A percentile compares a stretch with the other conserved stretches of the same genome.
These are phyloP conservation scores for Moesziomyces globuligerus DNA, from an alignment of 1,284 basidiomycete species.

Conservation along the genomic window DNA sequence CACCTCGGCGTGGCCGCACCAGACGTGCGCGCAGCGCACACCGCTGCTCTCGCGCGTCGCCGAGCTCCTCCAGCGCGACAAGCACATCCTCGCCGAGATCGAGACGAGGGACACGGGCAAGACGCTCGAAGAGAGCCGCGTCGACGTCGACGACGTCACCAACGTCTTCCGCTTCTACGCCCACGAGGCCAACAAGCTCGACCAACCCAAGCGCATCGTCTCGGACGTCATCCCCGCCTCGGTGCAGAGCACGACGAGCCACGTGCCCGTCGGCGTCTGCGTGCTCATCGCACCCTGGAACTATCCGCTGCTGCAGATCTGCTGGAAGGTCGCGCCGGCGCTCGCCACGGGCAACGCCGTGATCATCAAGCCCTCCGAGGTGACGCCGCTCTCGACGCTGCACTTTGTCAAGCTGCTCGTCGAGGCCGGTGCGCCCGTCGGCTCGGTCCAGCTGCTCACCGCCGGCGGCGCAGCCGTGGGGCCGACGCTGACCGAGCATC, in stretches of 20 bases:
- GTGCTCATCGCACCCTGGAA: constrained; percentile 67
- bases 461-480: constrained; percentile 62
- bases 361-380: constrained; percentile 67
- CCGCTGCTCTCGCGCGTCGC: constrained; percentile 53
- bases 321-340: constrained; percentile 67
- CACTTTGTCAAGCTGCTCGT: constrained; percentile 61
- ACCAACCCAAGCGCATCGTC: constrained; percentile 50
- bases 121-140: constrained; percentile 61
- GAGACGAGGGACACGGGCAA: constrained; percentile 66
- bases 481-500: constrained; percentile 56
- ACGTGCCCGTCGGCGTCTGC: constrained; percentile 65
- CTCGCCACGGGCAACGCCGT: constrained; percentile 64
- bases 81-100: constrained; percentile 55
- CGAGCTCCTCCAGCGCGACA: constrained; percentile 61
- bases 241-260: constrained; percentile 54
- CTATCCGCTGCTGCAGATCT: constrained; percentile 65
- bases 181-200: constrained; percentile 62
- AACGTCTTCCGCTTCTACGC: constrained; percentile 66
- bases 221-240: constrained; percentile 59
- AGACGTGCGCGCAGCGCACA: constrained; percentile 48
- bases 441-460: constrained; percentile 62
- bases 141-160: constrained; percentile 66
- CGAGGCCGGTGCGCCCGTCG: constrained; percentile 62
- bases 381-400: constrained; percentile 65
- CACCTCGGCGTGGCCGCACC: constrained; percentile 53